phyloP scores from a whole-genome alignment of 768 basidiomycete genomes.

The Leucocoprinus sp. region DNA sequence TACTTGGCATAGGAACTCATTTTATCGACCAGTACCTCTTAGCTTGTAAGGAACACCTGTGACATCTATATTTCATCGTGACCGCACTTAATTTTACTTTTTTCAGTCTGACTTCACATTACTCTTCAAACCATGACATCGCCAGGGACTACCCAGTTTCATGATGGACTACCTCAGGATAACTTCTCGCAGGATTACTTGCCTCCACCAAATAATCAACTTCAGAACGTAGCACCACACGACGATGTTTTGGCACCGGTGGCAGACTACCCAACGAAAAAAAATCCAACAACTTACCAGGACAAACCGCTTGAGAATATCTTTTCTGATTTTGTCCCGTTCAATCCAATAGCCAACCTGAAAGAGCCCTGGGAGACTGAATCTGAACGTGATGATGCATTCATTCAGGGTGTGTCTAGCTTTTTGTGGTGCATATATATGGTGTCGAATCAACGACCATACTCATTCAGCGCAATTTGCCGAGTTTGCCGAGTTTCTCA shows the following conservation, averaged over 20 bases:
- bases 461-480: slow-evolving; percentile 23
- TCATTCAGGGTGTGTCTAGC: slow-evolving; percentile 6
- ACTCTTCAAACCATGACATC: not conserved
- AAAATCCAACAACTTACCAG: not conserved
- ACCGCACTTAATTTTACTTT: no score
- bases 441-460: not conserved
- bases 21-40: no score
- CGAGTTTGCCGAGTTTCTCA: slow-evolving; percentile 30
- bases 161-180: not conserved
- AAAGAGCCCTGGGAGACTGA: slow-evolving; percentile 2
- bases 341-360: not conserved
- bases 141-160: not conserved
- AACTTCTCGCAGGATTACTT: not conserved
- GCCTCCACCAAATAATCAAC: slow-evolving; percentile 8
- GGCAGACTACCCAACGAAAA: not conserved
- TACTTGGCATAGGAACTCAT: no score
- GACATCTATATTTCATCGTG: no score
- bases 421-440: not conserved
- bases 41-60: no score
- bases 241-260: not conserved
- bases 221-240: not conserved
- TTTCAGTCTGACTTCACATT: no score
- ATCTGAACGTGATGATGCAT: not conserved
- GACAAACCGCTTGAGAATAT: slow-evolving; percentile 7
- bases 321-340: slow-evolving; percentile 1